Base-by-base conservation (phyloP, 78 protist species). In the Planoprotostelium fungivorum region DNA sequence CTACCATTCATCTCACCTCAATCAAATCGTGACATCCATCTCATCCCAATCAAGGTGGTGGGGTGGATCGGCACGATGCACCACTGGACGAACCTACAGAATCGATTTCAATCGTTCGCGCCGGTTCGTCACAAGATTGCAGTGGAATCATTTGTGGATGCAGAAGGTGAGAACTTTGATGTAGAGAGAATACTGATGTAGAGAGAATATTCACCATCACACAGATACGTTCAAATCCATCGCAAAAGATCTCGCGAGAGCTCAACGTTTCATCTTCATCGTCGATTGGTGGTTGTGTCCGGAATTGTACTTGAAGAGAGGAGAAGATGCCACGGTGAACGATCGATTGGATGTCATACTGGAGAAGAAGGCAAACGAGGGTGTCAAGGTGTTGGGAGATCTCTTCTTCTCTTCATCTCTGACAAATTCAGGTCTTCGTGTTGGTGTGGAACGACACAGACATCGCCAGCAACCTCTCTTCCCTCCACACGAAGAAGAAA, bases 201-300 rank as follows among this genome's bases (percentile, higher is more conserved):
- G n/a, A n/a, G n/a, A n/a, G n/a, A n/a, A n/a, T n/a, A n/a, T n/a
- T n/a, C n/a, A n/a, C n/a, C n/a, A n/a, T n/a, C n/a, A n/a, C n/a
- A n/a, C n/a, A n/a, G 89, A 0, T 10, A 37, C 63, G 63, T 86
- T 83, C 38, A 39, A 0, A 0, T 88, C 91, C 37, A 84, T 92
- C 37, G 87, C 73, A 23, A 25, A 93, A 1, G 93, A 51, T 0
- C 34, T 93, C 25, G 89, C 86, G 37, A 84, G 83, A 39, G 95
- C 95, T 29, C 28, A 51, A 0, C 38, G 35, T 25, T 91, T 87
- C 38, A 87, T 93, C 34, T 93, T 73, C 87, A 93, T 93, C 10
- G 90, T 85, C 28, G 95, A 92, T 37, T 93, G 95, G 95, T 93
- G 92, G 63, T 63, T 93, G 0, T 88, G 88, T 29, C 95, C 95